Conservation (phyloP, 2,329 filamentous ascomycete species). For the Penicillium sp. region DNA sequence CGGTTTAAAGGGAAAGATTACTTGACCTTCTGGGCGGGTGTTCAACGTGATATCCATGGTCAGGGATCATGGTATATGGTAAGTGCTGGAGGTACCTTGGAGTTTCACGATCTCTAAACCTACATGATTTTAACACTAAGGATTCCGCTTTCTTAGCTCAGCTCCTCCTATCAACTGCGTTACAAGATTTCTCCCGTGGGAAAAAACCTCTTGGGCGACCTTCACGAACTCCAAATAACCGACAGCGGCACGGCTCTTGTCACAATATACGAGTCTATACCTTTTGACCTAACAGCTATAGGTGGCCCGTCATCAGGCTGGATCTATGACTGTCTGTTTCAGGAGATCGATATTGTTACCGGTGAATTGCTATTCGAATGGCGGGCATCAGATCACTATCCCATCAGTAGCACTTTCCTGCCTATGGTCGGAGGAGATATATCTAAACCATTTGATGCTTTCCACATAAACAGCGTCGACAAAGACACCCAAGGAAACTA, state of each 20-base stretch:
- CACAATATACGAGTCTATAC: neutral
- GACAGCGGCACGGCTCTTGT: neutral
- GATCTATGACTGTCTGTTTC: neutral
- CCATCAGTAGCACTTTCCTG: neutral
- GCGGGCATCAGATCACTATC: neutral
- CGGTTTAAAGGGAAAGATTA: neutral
- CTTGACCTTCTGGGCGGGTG: neutral
- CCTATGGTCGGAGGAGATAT: neutral
- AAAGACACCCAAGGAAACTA: neutral
- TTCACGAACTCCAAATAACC: neutral
- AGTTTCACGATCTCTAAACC: too few species aligned
- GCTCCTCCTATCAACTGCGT: neutral
- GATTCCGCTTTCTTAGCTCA: neutral
- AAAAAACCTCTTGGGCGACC: neutral
- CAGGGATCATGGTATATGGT: neutral
- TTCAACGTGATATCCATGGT: neutral
- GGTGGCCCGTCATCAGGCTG: neutral
- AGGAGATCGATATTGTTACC: neutral
- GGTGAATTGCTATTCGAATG: neutral
- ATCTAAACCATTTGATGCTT: neutral
- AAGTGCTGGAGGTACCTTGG: neutral
- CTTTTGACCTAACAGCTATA: neutral
- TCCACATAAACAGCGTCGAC: neutral
- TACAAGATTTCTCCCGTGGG: neutral
- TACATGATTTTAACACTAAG: neutral